A percentile compares a stretch with the other conserved stretches of the same genome.
Evolutionary conservation across 2,329 filamentous ascomycete genomes (phyloP).

Genomic region (Aspergillus sp.): DNA sequence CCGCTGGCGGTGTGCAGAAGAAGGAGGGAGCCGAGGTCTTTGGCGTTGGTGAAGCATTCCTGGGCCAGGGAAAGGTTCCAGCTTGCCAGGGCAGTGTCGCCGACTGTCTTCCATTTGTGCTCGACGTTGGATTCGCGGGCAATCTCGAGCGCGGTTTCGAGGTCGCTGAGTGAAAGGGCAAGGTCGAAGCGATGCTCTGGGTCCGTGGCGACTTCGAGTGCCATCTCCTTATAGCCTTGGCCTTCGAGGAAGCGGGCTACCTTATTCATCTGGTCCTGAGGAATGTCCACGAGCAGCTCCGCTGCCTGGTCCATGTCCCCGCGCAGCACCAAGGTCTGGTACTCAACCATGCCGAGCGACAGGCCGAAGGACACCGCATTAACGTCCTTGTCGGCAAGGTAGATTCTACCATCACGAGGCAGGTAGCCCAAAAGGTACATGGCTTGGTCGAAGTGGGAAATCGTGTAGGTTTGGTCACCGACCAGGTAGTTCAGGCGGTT

Average conservation of each 20-base stretch:
- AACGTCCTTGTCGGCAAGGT: slow-evolving; percentile 93
- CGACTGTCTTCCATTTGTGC: slow-evolving; percentile 97
- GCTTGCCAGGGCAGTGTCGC: slow-evolving; percentile 75
- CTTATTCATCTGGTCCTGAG: slow-evolving; percentile 93
- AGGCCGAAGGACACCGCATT: slow-evolving; percentile 83
- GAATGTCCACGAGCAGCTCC: slow-evolving; percentile 76
- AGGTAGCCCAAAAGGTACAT: slow-evolving; percentile 96
- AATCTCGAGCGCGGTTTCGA: slow-evolving; percentile 78
- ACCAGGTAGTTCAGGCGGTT: slow-evolving; percentile 97
- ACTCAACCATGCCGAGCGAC: slow-evolving; percentile 88
- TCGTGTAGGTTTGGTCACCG: slow-evolving; percentile 94
- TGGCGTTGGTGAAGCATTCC: slow-evolving; percentile 86
- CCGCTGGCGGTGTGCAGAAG: slow-evolving; percentile 82
- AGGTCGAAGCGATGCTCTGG: slow-evolving; percentile 95
- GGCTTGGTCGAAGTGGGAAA: slow-evolving; percentile 91
- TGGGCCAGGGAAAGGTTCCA: slow-evolving; percentile 87
- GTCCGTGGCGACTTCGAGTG: slow-evolving; percentile 88
- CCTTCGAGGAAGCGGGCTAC: slow-evolving; percentile 96
- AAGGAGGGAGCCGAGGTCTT: slow-evolving; percentile 81
- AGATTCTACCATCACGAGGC: slow-evolving; percentile 88
- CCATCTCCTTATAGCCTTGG: slow-evolving; percentile 93
- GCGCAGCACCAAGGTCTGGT: slow-evolving; percentile 90
- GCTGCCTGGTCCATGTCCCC: slow-evolving; percentile 88
- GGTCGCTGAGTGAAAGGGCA: slow-evolving; percentile 71
- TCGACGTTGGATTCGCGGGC: slow-evolving; percentile 78